These are phyloP conservation scores for Carex parvula DNA, from an alignment of 176 grass and related monocot genomes.

Conservation along the genomic window DNA sequence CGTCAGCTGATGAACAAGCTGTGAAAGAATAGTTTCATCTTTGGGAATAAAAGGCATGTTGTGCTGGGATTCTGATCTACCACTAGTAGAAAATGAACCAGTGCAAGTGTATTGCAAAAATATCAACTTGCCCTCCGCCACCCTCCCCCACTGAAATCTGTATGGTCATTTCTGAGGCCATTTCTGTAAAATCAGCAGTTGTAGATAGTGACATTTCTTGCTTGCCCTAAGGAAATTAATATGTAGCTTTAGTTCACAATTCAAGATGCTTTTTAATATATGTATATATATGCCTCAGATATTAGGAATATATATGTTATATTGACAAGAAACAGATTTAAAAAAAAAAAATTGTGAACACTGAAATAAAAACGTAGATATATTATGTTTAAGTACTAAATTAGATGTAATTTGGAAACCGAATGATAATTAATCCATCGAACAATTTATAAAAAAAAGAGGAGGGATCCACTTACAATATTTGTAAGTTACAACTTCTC, in stretches of 20 bases:
- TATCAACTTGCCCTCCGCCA: not conserved
- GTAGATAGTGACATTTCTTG: not conserved
- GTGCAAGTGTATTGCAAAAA: not conserved
- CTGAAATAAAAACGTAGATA: too few relatives aligned
- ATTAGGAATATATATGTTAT: not conserved
- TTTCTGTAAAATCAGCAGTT: not conserved
- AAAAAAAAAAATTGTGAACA: not conserved
- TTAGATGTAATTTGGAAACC: too few relatives aligned
- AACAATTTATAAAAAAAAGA: too few relatives aligned
- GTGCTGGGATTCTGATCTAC: slow-evolving; percentile 16
- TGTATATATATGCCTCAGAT: not conserved
- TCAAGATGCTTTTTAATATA: not conserved
- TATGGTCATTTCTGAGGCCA: not conserved
- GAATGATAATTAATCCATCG: too few relatives aligned
- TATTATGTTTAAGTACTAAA: too few relatives aligned
- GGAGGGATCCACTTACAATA: too few relatives aligned
- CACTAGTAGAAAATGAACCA: slow-evolving; percentile 10
- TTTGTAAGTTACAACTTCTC: too few relatives aligned
- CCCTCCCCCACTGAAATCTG: not conserved
- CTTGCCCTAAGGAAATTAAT: not conserved
- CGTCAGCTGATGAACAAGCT: not conserved
- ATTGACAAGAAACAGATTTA: not conserved
- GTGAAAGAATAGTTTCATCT: slow-evolving; percentile 9
- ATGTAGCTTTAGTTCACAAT: not conserved
- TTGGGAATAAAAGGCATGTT: slow-evolving; percentile 5